These are phyloP conservation scores for Melampsora americana DNA, from an alignment of 1,284 basidiomycete genomes.

Conservation along the genomic window DNA sequence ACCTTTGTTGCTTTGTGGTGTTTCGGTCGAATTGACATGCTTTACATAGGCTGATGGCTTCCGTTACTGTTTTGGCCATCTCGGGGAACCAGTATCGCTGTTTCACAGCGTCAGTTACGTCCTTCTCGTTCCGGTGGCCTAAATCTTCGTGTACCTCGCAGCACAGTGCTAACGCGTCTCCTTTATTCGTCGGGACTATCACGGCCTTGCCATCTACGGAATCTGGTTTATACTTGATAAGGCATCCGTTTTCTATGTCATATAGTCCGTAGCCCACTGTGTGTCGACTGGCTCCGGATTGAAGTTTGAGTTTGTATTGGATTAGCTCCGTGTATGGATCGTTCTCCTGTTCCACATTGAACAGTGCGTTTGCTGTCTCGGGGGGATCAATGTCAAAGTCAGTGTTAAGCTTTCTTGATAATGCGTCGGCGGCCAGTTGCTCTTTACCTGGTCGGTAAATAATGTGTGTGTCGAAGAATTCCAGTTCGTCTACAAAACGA, in stretches of 20 bases:
- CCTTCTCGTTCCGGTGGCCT: background rate
- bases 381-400: background rate
- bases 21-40: background rate
- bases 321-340: slow-evolving; percentile 2
- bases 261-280: too few species aligned
- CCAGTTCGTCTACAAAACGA: too few species aligned
- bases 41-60: background rate
- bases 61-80: background rate
- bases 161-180: background rate
- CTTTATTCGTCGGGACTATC: background rate
- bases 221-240: too few species aligned
- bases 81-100: background rate
- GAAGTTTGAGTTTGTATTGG: background rate
- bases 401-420: slow-evolving; percentile 8
- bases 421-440: slow-evolving; percentile 14
- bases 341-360: background rate
- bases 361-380: background rate
- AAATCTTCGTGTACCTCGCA: background rate
- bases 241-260: too few species aligned
- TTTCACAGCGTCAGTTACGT: background rate
- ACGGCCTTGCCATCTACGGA: too few species aligned
- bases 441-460: slow-evolving; percentile 10
- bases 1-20: background rate
- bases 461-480: slow-evolving; percentile 17
- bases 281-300: too few species aligned